Base-by-base conservation (phyloP, 768 basidiomycete species). In the Kwoniella pini region DNA sequence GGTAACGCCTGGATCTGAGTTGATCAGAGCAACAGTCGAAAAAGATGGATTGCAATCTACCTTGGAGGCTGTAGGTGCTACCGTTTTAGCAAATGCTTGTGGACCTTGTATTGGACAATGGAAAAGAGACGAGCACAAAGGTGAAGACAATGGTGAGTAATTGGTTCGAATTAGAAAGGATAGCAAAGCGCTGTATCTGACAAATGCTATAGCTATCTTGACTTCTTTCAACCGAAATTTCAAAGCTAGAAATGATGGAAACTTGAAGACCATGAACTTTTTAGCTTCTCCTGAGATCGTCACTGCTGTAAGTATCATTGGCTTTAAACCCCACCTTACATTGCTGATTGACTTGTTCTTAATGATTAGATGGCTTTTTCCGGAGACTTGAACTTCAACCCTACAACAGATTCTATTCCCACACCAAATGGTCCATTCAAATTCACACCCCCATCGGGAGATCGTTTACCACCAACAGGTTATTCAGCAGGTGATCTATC, bases 51-150 rank as follows among this genome's bases (percentile, higher is more conserved):
- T 98, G 44, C 96, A 91, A 24, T 82, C 84, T 12, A 83, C 84
- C 33, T 81, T 99, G 40, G 84, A 95, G 78, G 86, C 86, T 68
- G 89, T 97, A 53, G 96, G 96, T n/a, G 96, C 90, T 1, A 83
- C 87, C 52, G 95, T 99, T 22, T 82, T 99, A 33, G 94, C 96
- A 5, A 99, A 99, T 78, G 96, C 96, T 2, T 99, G 96, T 68
- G 96, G 96, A 52, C 96, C 96, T 24, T 99, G 96, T 76, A 99
- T 98, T 69, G 96, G 96, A 45, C 95, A 97, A 86, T 99, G 96
- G 96, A 92, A 97, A 76, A 86, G 96, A 26, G 86, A 87, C 44
- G 92, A 91, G 65, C 86, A 87, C 72, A 84, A 89, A 72, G 87
- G 84, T 44, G 89, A 96, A 78, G 89, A 95, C 72, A 98, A 98